Evolutionary conservation across 148 eudicot species (phyloP), one percentile per base, ranked within the genome.

Genomic region (Vaccinium corymbosum): DNA sequence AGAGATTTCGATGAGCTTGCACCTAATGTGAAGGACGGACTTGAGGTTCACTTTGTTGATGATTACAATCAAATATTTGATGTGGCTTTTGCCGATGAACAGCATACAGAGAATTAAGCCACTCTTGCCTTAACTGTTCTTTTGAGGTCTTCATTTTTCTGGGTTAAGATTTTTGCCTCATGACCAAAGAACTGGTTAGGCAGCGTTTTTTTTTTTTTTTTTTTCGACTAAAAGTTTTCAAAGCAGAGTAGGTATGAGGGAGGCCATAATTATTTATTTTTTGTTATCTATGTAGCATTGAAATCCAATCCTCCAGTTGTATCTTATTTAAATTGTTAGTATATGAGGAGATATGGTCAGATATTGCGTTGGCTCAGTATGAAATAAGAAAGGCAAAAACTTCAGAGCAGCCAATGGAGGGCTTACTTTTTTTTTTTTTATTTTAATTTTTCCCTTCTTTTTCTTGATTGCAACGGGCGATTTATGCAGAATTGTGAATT

Each of bases 11-110:
- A 97, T 48, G 99, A 97, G 91, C 93, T 97, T 61, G 88, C 97
- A 19, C 71, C 88, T 38, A 95, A 97, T 86, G 98, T 97, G 76
- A 97, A 95, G 88, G 98, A 94, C 81, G 99, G 98, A 83, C 91
- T 97, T n/a, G 99, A 97, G 52, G 99, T 94, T 50, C 99, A 97
- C 86, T 97, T 97, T 86, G 99, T 93, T 8, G 98, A 95, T 49
- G 93, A 93, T 42, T 97, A 94, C 88, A 83, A 76, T 71, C 93
- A 93, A 87, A 97, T 97, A 85, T 93, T 85, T 79, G 89, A 88
- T 72, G 51, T 97, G 85, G 98, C 96, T 80, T 97, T 97, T 86
- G 84, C 80, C 14, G 92, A 91, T 20, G 82, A 62, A 15, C 73
- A 53, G 51, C 55, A 20, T 3, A 72, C 56, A 22, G 82, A 84